Evolutionary conservation across 805 yeast species (phyloP).

Genomic region (Schwanniomyces yamadae): DNA sequence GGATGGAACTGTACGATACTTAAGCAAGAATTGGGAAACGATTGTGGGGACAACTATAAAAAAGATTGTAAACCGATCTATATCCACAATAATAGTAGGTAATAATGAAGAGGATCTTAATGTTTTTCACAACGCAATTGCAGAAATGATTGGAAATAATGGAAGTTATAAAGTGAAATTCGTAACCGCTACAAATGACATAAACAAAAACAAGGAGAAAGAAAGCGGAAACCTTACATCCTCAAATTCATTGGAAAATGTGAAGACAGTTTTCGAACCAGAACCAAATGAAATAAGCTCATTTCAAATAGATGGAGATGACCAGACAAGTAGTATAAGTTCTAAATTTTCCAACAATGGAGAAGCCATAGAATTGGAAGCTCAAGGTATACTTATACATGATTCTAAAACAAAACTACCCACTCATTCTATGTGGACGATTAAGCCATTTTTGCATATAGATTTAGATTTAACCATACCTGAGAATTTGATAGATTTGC

Average conservation of each 20-base stretch:
- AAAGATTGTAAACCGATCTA: slow-evolving; percentile 56
- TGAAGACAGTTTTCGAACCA: neutral
- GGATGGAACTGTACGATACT: slow-evolving; percentile 72
- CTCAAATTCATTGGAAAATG: slow-evolving; percentile 17
- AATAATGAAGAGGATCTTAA: slow-evolving; percentile 55
- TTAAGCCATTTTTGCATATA: slow-evolving; percentile 71
- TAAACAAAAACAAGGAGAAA: neutral
- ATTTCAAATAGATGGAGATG: slow-evolving; percentile 6
- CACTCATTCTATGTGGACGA: slow-evolving; percentile 89
- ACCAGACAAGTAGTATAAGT: slow-evolving; percentile 12
- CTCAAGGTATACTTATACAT: slow-evolving; percentile 86
- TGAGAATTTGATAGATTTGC: slow-evolving; percentile 59
- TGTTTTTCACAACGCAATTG: slow-evolving; percentile 69
- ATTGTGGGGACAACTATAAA: slow-evolving; percentile 66
- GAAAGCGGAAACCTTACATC: slow-evolving; percentile 24
- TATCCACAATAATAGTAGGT: slow-evolving; percentile 66
- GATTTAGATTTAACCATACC: slow-evolving; percentile 71
- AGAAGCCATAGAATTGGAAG: slow-evolving; percentile 73
- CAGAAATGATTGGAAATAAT: slow-evolving; percentile 70
- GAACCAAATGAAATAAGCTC: neutral
- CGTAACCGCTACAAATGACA: slow-evolving; percentile 47
- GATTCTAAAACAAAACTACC: slow-evolving; percentile 57
- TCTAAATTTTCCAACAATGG: slow-evolving; percentile 53
- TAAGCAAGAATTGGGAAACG: slow-evolving; percentile 75
- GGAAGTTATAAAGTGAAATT: slow-evolving; percentile 77